These are phyloP conservation scores for Telfairia occidentalis DNA, from an alignment of 331 rosid genomes.

Conservation along the genomic window DNA sequence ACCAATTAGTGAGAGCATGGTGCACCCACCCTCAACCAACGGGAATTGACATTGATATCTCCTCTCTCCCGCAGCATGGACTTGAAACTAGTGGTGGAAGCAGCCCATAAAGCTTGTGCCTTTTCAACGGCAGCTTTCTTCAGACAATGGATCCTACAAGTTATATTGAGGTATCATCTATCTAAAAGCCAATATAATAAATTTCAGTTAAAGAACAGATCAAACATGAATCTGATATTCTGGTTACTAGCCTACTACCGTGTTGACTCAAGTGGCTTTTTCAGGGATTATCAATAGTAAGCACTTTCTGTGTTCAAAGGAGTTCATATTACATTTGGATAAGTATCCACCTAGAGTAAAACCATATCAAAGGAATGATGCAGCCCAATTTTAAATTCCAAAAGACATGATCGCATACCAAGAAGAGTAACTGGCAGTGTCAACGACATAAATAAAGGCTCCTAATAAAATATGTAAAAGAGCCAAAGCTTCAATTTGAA, in stretches of 20 bases:
- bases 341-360: constrained; percentile 22
- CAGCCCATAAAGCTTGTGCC: constrained; percentile 61
- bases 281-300: constrained; percentile 51
- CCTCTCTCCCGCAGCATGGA: constrained; percentile 72
- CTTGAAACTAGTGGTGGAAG: constrained; percentile 55
- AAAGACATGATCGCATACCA: constrained; percentile 7
- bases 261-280: constrained; percentile 76
- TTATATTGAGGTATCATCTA: constrained; percentile 18
- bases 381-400: constrained; percentile 20
- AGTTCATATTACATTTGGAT: constrained; percentile 44
- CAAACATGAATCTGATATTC: constrained; percentile 51
- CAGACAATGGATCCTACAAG: constrained; percentile 69
- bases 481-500: background rate
- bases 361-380: constrained; percentile 15
- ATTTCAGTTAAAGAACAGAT: constrained; percentile 42
- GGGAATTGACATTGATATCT: constrained; percentile 66
- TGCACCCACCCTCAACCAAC: constrained; percentile 88
- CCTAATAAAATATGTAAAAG: background rate
- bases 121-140: constrained; percentile 84
- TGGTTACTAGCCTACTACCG: constrained; percentile 68
- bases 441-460: background rate
- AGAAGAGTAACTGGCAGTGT: background rate
- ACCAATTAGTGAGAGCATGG: background rate
- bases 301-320: constrained; percentile 69
- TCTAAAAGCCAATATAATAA: constrained; percentile 17